Percentiles rank a stretch among this genome's conserved stretches.
These are phyloP conservation scores for Citrus mangshanensis DNA, from an alignment of 345 rosid genomes.

Conservation along the genomic window DNA sequence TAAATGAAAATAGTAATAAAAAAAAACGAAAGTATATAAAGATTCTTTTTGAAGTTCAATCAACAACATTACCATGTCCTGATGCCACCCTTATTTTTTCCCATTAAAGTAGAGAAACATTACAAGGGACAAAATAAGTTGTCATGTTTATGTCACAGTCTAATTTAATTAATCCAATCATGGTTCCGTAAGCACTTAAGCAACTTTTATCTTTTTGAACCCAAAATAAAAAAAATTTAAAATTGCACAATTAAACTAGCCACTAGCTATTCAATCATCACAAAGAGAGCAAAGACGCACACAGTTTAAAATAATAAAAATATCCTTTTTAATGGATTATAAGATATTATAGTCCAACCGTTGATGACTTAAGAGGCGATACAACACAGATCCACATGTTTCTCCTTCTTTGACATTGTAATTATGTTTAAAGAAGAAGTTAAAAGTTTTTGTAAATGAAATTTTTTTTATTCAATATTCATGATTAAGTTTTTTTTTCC, in stretches of 20 bases:
- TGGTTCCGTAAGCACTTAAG: slow-evolving; percentile 13
- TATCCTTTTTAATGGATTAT: too few relatives aligned
- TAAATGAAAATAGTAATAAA: neutral
- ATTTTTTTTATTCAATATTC: too few relatives aligned
- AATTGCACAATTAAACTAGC: neutral
- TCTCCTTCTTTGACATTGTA: neutral
- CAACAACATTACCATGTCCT: neutral
- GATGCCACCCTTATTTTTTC: neutral
- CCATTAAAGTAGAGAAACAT: neutral
- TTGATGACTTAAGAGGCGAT: too few relatives aligned
- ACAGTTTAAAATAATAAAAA: neutral
- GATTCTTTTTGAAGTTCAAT: neutral
- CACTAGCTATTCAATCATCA: neutral
- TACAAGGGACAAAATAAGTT: slow-evolving; percentile 5
- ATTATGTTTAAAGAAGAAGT: neutral
- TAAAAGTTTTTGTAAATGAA: too few relatives aligned
- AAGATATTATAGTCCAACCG: too few relatives aligned
- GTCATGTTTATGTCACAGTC: slow-evolving; percentile 12
- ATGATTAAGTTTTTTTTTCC: too few relatives aligned
- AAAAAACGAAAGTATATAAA: neutral
- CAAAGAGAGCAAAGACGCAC: neutral
- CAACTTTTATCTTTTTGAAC: neutral
- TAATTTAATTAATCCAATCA: slow-evolving; percentile 7
- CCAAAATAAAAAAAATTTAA: neutral
- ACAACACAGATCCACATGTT: too few relatives aligned